Percentiles rank a stretch among this genome's conserved stretches.
Conservation (phyloP, 192 early-diverging fungal genomes). For the Coemansia sp. region DNA sequence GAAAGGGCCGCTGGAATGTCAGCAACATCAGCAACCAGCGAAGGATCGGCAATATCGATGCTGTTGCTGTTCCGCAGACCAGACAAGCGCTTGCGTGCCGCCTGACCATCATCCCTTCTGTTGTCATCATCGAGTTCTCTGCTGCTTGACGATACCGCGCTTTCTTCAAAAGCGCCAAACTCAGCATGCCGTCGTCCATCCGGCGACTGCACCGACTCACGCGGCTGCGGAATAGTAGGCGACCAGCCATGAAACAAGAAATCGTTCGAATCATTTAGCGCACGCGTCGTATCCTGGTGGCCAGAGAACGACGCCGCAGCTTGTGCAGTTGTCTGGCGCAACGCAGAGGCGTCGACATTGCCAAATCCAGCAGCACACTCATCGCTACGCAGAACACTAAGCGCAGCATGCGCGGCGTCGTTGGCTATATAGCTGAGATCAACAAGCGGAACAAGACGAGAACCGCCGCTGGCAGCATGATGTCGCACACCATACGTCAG, state of each 20-base stretch:
- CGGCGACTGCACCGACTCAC: background rate
- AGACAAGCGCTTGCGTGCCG: background rate
- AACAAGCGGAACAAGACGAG: background rate
- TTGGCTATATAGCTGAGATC: conserved; percentile 11
- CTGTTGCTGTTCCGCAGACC: background rate
- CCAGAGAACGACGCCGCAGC: background rate
- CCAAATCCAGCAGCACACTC: conserved; percentile 47
- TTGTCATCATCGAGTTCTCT: background rate
- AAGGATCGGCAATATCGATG: conserved; percentile 29
- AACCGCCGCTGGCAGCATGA: background rate
- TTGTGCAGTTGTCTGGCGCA: conserved; percentile 1
- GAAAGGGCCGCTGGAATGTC: conserved; percentile 27
- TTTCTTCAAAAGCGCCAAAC: background rate
- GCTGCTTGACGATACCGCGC: background rate
- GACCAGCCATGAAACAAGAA: conserved; percentile 28
- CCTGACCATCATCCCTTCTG: background rate
- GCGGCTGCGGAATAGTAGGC: conserved; percentile 4
- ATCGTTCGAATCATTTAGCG: conserved; percentile 16
- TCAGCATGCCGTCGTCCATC: background rate
- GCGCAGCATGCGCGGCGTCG: conserved; percentile 36
- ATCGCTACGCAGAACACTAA: conserved; percentile 33
- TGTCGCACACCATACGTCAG: background rate
- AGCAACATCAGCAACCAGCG: conserved; percentile 44
- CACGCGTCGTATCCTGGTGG: conserved; percentile 1
- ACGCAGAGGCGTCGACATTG: conserved; percentile 16